Evolutionary conservation across 805 yeast genomes (phyloP).

Genomic region (Metschnikowia reukaufii): DNA sequence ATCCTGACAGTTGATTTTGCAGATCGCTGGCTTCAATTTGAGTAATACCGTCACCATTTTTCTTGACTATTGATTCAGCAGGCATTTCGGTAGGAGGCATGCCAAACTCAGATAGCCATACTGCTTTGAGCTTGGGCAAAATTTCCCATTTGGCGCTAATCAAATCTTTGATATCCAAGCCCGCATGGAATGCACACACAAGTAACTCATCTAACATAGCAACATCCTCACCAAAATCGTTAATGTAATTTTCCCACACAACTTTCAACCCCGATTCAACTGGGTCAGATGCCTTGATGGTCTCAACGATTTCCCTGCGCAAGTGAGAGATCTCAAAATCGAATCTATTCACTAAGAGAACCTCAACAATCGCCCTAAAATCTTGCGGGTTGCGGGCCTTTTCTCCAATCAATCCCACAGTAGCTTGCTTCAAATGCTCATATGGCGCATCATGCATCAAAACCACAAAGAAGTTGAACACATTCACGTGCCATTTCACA

Average conservation of each 20-base stretch:
- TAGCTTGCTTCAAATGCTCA: constrained; percentile 26
- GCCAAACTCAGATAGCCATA: background rate
- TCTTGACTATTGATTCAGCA: background rate
- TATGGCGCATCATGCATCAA: constrained; percentile 39
- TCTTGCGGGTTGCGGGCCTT: constrained; percentile 20
- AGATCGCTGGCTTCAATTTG: background rate
- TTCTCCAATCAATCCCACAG: constrained; percentile 22
- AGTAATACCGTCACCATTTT: background rate
- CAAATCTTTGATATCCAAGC: constrained; percentile 20
- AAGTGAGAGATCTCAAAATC: constrained; percentile 28
- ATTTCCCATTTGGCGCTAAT: constrained; percentile 22
- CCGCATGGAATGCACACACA: constrained; percentile 12
- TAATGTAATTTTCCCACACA: constrained; percentile 24
- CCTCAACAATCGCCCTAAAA: constrained; percentile 23
- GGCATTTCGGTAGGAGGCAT: constrained; percentile 13
- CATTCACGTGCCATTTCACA: constrained; percentile 30
- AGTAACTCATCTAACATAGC: constrained; percentile 24
- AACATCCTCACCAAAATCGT: constrained; percentile 14
- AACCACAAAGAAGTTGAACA: constrained; percentile 32
- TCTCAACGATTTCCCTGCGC: constrained; percentile 18
- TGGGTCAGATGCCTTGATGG: constrained; percentile 11
- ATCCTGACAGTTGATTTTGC: background rate
- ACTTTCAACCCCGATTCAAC: constrained; percentile 17
- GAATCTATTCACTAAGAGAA: constrained; percentile 27
- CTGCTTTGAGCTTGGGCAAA: constrained; percentile 8